Evolutionary conservation across 2,329 filamentous ascomycete genomes (phyloP).

Genomic region (Diplodia corticola): DNA sequence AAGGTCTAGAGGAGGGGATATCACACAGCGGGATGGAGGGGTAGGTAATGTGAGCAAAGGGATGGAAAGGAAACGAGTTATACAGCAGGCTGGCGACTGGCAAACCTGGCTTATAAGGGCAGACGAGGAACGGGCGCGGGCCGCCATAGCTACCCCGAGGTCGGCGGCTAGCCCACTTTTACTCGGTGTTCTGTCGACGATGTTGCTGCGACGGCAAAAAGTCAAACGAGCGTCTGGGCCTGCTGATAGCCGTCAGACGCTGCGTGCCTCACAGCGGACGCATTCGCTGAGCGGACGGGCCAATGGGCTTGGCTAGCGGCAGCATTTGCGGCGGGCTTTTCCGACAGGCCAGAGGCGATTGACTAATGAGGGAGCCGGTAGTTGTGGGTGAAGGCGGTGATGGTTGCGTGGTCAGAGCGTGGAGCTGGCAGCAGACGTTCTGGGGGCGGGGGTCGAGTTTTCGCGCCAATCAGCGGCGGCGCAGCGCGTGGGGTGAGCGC

Average conservation of each 20-base stretch:
- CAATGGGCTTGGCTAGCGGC: constrained; percentile 2
- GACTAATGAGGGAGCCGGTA: constrained; percentile 9
- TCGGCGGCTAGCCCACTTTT: constrained; percentile 35
- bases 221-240: background rate
- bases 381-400: background rate
- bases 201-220: constrained; percentile 17
- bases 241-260: constrained; percentile 1
- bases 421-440: background rate
- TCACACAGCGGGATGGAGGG: constrained; percentile 23
- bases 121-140: background rate
- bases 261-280: background rate
- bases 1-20: background rate
- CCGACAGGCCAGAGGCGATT: background rate
- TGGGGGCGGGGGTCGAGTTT: constrained; percentile 10
- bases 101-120: constrained; percentile 23
- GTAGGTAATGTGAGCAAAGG: too few species aligned
- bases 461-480: constrained; percentile 15
- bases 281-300: background rate
- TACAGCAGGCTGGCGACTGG: too few species aligned
- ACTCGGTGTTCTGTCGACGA: constrained; percentile 13
- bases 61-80: background rate
- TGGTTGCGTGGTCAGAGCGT: background rate
- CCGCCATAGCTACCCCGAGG: constrained; percentile 35
- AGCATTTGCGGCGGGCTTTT: background rate
- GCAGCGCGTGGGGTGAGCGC: constrained; percentile 26